Percentiles rank a stretch among this genome's conserved stretches.
Conservation (phyloP, 345 rosid species). For the Corchorus olitorius region DNA sequence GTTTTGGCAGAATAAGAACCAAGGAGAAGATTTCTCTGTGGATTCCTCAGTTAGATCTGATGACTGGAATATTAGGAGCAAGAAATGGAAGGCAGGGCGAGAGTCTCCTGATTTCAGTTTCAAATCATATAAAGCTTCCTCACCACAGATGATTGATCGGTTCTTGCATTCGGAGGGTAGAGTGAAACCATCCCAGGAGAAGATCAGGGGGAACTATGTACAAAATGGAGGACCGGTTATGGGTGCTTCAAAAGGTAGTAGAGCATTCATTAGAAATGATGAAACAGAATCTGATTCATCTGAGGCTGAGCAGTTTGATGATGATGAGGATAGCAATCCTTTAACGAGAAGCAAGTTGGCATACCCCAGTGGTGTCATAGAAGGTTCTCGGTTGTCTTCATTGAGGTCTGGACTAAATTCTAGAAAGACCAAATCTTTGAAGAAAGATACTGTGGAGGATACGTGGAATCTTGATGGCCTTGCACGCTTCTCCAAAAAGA, state of each 20-base stretch:
- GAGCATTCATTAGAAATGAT: conserved; percentile 47
- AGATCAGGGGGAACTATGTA: conserved; percentile 48
- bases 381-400: conserved; percentile 48
- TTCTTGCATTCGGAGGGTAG: conserved; percentile 56
- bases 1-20: conserved; percentile 49
- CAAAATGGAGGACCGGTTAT: conserved; percentile 56
- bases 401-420: conserved; percentile 48
- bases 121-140: conserved; percentile 51
- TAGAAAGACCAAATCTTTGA: conserved; percentile 43
- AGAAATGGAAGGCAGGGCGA: conserved; percentile 61
- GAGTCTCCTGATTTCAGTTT: conserved; percentile 57
- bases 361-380: conserved; percentile 44
- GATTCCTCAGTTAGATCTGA: conserved; percentile 59
- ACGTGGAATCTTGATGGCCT: conserved; percentile 45
- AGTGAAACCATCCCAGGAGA: conserved; percentile 56
- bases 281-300: conserved; percentile 92
- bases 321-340: conserved; percentile 64
- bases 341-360: conserved; percentile 50
- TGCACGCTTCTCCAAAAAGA: conserved; percentile 35
- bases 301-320: conserved; percentile 59
- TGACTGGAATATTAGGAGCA: conserved; percentile 60
- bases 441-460: conserved; percentile 46
- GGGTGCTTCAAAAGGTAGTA: conserved; percentile 46
- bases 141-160: conserved; percentile 58
- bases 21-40: conserved; percentile 44